These are phyloP conservation scores for Fusarium sp. DNA, from an alignment of 2,329 filamentous ascomycete species.

Conservation along the genomic window DNA sequence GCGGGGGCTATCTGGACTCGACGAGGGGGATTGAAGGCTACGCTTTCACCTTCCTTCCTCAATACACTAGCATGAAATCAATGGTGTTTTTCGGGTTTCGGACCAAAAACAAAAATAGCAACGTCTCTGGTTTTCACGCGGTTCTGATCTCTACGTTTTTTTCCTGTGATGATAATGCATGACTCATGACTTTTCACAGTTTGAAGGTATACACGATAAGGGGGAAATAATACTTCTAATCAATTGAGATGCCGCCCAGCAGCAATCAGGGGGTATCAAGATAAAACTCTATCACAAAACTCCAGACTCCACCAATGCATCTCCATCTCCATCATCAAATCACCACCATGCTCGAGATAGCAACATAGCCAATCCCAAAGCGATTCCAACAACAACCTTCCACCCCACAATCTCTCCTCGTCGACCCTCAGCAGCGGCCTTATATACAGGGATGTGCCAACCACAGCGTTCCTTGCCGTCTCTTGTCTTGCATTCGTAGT, in stretches of 20 bases:
- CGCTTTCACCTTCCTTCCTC: slow-evolving; percentile 49
- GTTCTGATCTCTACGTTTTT: slow-evolving; percentile 1
- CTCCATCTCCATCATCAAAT: neutral
- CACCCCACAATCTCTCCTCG: slow-evolving; percentile 38
- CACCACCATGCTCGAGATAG: slow-evolving; percentile 20
- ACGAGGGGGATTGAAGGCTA: slow-evolving; percentile 44
- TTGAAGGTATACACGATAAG: neutral
- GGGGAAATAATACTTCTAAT: slow-evolving; percentile 4
- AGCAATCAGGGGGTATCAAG: slow-evolving; percentile 37
- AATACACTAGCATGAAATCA: slow-evolving; percentile 58
- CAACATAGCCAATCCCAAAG: slow-evolving; percentile 21
- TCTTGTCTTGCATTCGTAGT: slow-evolving; percentile 51
- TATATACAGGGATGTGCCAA: slow-evolving; percentile 53
- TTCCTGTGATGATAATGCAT: slow-evolving; percentile 14
- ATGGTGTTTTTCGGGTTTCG: slow-evolving; percentile 57
- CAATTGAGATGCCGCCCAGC: slow-evolving; percentile 24
- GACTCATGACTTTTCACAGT: slow-evolving; percentile 9
- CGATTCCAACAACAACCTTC: slow-evolving; percentile 30
- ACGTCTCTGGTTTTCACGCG: slow-evolving; percentile 34
- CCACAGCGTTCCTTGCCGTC: slow-evolving; percentile 51
- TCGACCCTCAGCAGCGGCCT: slow-evolving; percentile 42
- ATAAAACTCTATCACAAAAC: slow-evolving; percentile 27
- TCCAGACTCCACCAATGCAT: slow-evolving; percentile 33
- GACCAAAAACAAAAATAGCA: slow-evolving; percentile 49
- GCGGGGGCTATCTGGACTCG: slow-evolving; percentile 47